Evolutionary conservation across 2,329 filamentous ascomycete genomes (phyloP).

Genomic region (Ceratocystis huliohia): DNA sequence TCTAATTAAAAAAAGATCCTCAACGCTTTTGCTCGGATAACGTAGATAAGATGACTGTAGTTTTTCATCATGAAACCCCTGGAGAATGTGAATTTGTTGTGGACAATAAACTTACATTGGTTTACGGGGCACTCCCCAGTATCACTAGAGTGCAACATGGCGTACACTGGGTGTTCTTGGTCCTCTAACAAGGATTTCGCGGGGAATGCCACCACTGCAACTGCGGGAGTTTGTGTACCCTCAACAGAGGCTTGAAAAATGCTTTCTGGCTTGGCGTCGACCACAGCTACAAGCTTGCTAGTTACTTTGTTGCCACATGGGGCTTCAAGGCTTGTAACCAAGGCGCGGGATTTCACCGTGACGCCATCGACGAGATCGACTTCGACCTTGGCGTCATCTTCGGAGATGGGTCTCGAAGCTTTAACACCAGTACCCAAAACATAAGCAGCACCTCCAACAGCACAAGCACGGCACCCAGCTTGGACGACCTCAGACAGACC

Average conservation of each 20-base stretch:
- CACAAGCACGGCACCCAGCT: constrained; percentile 77
- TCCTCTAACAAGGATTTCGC: constrained; percentile 33
- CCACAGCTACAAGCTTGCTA: constrained; percentile 47
- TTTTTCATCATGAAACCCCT: constrained; percentile 66
- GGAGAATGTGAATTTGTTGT: constrained; percentile 21
- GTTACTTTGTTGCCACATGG: constrained; percentile 5
- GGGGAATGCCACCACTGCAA: constrained; percentile 57
- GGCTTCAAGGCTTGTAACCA: constrained; percentile 33
- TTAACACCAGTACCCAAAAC: constrained; percentile 63
- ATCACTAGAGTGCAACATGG: constrained; percentile 69
- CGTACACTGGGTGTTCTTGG: constrained; percentile 40
- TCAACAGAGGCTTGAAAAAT: constrained; percentile 63
- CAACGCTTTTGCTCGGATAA: constrained; percentile 87
- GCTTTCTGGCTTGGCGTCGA: constrained; percentile 49
- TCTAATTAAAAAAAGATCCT: constrained; percentile 59
- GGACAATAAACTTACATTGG: constrained; percentile 62
- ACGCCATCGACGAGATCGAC: constrained; percentile 26
- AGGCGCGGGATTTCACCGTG: constrained; percentile 40
- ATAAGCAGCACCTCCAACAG: constrained; percentile 84
- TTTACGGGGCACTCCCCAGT: constrained; percentile 79
- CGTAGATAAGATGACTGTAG: constrained; percentile 90
- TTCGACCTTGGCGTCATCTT: constrained; percentile 22
- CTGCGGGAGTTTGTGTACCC: constrained; percentile 61
- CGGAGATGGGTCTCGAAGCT: constrained; percentile 23
- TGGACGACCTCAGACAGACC: constrained; percentile 80